Evolutionary conservation across 768 basidiomycete species (phyloP), one percentile per base, ranked within the genome.

Genomic region (Heimioporus sp.): DNA sequence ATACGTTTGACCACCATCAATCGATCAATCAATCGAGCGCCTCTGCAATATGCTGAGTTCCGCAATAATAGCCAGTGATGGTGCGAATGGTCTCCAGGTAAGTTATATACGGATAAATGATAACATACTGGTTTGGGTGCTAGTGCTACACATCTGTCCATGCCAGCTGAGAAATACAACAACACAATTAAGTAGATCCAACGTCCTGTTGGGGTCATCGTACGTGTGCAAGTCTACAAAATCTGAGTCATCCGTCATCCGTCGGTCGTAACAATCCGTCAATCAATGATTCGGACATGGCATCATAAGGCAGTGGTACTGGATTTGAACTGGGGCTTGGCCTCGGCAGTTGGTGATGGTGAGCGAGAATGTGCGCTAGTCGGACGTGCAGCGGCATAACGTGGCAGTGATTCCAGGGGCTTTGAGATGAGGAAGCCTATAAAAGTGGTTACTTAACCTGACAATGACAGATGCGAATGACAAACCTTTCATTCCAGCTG

Each of bases 401-500:
- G 77, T 10, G 85, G 85, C 19, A 86, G 70, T 0, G 80, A 68
- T 64, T 86, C 83, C 5, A 83, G 67, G 21, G 85, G 85, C 55
- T 79, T 83, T 41, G 80, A 78, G 57, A 86, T 77, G 41, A 85
- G 62, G 65, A 76, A 85, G 19, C 80, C 78, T 78, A 44, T 40
- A 21, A 46, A 10, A 49, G 40, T 3, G 31, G 46, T 62, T 39
- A 61, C 37, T 48, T 48, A 17, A 40, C 15, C 21, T 21, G 41
- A 24, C 20, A 11, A 45, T 30, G 21, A 41, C 24, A 60, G 55
- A 30, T 16, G 44, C 19, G 50, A 1, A 43, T 6, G 35, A 53
- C 67, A 31, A 51, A 70, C 87, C 87, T 62, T 73, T 81, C 59
- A 82, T 67, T 10, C 74, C 82, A 10, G 86, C 87, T 47, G 79